phyloP scores from a whole-genome alignment of 108 stramenopile genomes.

The Cyclostephanos invisitatus region DNA sequence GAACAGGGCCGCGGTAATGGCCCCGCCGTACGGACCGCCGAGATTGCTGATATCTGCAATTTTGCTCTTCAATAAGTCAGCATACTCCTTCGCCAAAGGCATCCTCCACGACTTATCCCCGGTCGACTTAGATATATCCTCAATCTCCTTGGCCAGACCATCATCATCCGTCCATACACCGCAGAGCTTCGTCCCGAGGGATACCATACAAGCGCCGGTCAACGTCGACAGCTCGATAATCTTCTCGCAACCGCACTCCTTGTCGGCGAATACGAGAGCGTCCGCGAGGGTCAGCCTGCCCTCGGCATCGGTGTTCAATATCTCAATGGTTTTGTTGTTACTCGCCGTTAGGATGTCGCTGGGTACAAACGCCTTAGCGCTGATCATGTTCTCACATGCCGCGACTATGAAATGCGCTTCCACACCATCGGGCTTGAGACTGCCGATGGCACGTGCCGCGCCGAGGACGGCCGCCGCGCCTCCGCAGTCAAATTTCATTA shows the following conservation, averaged over 20 bases:
- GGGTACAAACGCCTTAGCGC: constrained; percentile 86
- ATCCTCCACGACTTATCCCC: constrained; percentile 94
- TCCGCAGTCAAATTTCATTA: constrained; percentile 99
- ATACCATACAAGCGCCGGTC: constrained; percentile 92
- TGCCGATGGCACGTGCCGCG: constrained; percentile 81
- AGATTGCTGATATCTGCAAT: constrained; percentile 88
- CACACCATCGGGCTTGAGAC: constrained; percentile 72
- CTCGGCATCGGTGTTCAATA: constrained; percentile 98
- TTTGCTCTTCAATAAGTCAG: constrained; percentile 81
- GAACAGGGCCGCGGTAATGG: constrained; percentile 89
- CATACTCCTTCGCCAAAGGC: constrained; percentile 83
- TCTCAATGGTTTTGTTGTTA: constrained; percentile 97
- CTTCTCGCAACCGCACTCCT: constrained; percentile 84
- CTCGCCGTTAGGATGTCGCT: constrained; percentile 95
- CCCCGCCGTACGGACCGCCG: constrained; percentile 80
- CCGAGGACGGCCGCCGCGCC: constrained; percentile 86
- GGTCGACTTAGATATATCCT: constrained; percentile 69
- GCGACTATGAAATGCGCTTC: constrained; percentile 93
- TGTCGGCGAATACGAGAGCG: constrained; percentile 96
- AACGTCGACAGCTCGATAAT: constrained; percentile 95
- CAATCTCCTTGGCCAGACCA: constrained; percentile 81
- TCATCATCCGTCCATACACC: constrained; percentile 91
- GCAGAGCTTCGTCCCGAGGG: constrained; percentile 68
- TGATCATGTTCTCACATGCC: constrained; percentile 97
- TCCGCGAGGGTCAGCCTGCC: constrained; percentile 96